Evolutionary conservation across 306 rosid species (phyloP), one percentile per base, ranked within the genome.

Genomic region (Vachellia collinsii): DNA sequence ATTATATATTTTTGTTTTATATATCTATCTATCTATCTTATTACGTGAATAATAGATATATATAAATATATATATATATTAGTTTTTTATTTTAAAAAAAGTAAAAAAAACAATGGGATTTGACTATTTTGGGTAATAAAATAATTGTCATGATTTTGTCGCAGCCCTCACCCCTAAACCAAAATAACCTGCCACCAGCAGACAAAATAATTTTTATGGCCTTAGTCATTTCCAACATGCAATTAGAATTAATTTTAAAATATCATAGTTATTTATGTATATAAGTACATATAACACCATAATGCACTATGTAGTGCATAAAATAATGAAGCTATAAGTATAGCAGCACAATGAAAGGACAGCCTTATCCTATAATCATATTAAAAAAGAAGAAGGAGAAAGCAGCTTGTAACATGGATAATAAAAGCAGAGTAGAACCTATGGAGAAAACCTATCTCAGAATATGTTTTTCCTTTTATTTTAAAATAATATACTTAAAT

Each of bases 191-290:
- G 56, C 56, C 54, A 70, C 74, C 74, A 70, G 56, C 56, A 70
- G 74, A 70, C 74, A 70, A 70, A 68, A 69, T 69, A n/a, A 69
- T 69, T 69, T 69, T 69, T 48, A 11, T 74, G 58, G 23, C 69
- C 59, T 83, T 72, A 54, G 22, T 68, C 13, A 11, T 41, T 67
- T 67, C 83, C 75, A 66, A 20, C 76, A 22, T 59, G 63, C 63
- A 13, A 48, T 19, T 8, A 23, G 39, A 71, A 72, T 70, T 43
- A 10, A 42, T 43, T 69, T 43, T n/a, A n/a, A 68, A 68, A 20
- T 6, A 9, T n/a, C 47, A n/a, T 41, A n/a, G 39, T 68, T 68
- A 20, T 68, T 41, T n/a, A 10, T 7, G 47, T 8, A 17, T 17
- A 39, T 0, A 37, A 8, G 5, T 29, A 2, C 34, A 29, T 29